Percentiles rank a stretch among this genome's conserved stretches.
phyloP scores from a whole-genome alignment of 2,329 filamentous ascomycete genomes.

The Fusarium pseudoanthophilum region DNA sequence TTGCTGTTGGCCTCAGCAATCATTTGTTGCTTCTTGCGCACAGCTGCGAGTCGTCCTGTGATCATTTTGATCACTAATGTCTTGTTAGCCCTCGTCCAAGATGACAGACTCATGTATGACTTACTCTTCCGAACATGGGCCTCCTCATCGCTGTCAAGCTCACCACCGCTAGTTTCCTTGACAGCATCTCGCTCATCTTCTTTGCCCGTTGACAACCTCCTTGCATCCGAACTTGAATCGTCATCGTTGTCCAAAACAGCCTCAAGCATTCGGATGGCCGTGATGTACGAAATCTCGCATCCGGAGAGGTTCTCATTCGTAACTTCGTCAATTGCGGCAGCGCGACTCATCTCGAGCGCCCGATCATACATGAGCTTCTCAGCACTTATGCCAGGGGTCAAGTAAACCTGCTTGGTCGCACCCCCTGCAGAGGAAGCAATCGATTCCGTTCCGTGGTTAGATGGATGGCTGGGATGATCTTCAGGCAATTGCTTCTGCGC shows the following conservation, averaged over 20 bases:
- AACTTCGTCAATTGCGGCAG: constrained; percentile 94
- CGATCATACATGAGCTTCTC: constrained; percentile 99
- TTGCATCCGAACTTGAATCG: constrained; percentile 49
- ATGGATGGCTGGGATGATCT: constrained; percentile 87
- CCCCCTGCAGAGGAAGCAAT: constrained; percentile 67
- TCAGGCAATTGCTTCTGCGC: constrained; percentile 85
- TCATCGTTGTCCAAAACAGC: constrained; percentile 90
- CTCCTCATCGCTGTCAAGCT: constrained; percentile 75
- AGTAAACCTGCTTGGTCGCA: constrained; percentile 79
- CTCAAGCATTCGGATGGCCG: constrained; percentile 93
- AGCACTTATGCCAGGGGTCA: constrained; percentile 90
- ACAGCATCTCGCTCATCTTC: constrained; percentile 54
- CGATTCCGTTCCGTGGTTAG: constrained; percentile 74
- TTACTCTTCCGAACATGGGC: constrained; percentile 78
- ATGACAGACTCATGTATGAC: constrained; percentile 41
- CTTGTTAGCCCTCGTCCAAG: constrained; percentile 37
- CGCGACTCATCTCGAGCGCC: constrained; percentile 94
- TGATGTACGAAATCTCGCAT: constrained; percentile 93
- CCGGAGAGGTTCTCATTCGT: constrained; percentile 87
- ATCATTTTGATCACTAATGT: constrained; percentile 71
- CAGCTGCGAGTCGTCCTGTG: constrained; percentile 62
- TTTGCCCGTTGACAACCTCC: constrained; percentile 51
- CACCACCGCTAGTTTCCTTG: constrained; percentile 54
- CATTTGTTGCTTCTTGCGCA: constrained; percentile 70
- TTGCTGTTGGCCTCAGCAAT: constrained; percentile 67